These are phyloP conservation scores for Mycena filopes DNA, from an alignment of 768 basidiomycete genomes.

Conservation along the genomic window DNA sequence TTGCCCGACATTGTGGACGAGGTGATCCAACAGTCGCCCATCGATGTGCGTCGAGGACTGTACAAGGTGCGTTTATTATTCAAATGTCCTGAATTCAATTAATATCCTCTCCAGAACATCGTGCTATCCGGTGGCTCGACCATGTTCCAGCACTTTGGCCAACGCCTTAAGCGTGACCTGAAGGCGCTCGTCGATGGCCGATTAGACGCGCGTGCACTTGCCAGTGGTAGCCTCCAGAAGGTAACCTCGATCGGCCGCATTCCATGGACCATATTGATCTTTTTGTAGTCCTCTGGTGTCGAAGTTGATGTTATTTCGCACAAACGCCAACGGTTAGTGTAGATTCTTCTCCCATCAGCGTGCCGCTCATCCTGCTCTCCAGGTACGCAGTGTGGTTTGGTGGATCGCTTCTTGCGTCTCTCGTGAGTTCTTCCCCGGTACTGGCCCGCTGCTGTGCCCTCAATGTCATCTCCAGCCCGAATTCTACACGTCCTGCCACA, in stretches of 20 bases:
- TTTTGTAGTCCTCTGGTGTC: constrained; percentile 86
- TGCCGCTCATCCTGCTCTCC: constrained; percentile 12
- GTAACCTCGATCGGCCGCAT: constrained; percentile 48
- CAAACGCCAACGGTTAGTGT: constrained; percentile 88
- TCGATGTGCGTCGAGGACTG: constrained; percentile 94
- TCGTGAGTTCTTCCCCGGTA: constrained; percentile 61
- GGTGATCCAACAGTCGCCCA: constrained; percentile 95
- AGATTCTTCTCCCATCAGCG: background rate
- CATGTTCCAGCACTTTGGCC: constrained; percentile 99
- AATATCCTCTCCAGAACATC: constrained; percentile 74
- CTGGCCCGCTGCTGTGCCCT: constrained; percentile 3
- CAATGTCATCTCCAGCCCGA: constrained; percentile 72
- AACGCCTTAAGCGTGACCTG: constrained; percentile 93
- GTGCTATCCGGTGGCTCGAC: constrained; percentile 97
- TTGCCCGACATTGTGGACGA: constrained; percentile 95
- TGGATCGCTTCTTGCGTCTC: constrained; percentile 91
- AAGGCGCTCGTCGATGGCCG: constrained; percentile 94
- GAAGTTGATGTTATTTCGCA: constrained; percentile 99
- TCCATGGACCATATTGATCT: constrained; percentile 1
- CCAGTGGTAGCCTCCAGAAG: constrained; percentile 80
- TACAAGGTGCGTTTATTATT: constrained; percentile 75
- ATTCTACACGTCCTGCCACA: constrained; percentile 94
- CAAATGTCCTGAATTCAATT: background rate
- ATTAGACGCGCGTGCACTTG: constrained; percentile 77
- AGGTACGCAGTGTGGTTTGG: constrained; percentile 99